phyloP scores from a whole-genome alignment of 257 asterid genomes.

The Nemophila menziesii region DNA sequence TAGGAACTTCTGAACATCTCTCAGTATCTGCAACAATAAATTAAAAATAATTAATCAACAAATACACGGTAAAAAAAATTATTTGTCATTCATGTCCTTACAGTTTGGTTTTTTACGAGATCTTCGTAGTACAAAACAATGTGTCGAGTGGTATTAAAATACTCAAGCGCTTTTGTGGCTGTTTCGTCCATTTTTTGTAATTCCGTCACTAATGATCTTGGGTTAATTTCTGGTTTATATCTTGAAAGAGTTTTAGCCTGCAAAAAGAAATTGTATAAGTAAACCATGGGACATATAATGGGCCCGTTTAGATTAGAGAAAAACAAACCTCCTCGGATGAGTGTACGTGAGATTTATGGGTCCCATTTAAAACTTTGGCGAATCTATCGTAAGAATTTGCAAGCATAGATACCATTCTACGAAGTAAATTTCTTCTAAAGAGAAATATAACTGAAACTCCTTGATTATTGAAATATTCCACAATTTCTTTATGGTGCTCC shows the following conservation, averaged over 20 bases:
- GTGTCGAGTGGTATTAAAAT: conserved; percentile 60
- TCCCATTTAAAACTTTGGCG: conserved; percentile 31
- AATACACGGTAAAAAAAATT: not conserved
- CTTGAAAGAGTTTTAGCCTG: conserved; percentile 73
- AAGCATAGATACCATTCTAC: conserved; percentile 30
- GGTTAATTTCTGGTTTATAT: conserved; percentile 60
- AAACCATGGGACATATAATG: not conserved
- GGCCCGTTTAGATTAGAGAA: no score
- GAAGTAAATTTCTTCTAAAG: conserved; percentile 28
- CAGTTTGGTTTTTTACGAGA: conserved; percentile 60
- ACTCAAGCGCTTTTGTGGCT: conserved; percentile 38
- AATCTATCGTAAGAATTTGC: conserved; percentile 29
- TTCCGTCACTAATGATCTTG: conserved; percentile 40
- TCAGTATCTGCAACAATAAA: conserved; percentile 43
- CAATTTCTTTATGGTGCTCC: conserved; percentile 27
- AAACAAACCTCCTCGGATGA: conserved; percentile 23
- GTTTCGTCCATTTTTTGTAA: conserved; percentile 53
- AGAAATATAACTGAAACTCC: conserved; percentile 33
- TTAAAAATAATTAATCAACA: conserved; percentile 1
- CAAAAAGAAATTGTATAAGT: conserved; percentile 6
- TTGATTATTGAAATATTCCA: conserved; percentile 24
- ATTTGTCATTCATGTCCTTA: conserved; percentile 17
- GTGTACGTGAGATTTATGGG: conserved; percentile 37
- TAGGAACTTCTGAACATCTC: conserved; percentile 58
- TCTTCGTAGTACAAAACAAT: conserved; percentile 75